Evolutionary conservation across 768 basidiomycete genomes (phyloP).

Genomic region (Clitopilus hobsonii): DNA sequence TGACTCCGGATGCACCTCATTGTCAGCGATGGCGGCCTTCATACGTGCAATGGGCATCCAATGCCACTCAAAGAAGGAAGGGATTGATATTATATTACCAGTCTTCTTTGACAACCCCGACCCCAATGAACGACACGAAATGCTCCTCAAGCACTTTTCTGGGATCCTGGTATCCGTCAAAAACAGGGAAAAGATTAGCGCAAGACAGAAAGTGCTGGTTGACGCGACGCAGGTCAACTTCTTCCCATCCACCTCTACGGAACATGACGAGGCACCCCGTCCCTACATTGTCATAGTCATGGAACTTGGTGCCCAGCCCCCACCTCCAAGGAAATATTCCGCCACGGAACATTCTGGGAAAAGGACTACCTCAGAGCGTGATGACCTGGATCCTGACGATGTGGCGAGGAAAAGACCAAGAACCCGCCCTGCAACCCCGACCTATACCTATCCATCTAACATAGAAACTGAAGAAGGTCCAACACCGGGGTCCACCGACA

Average conservation of each 20-base stretch:
- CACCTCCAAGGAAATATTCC: background rate
- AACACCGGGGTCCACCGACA: background rate
- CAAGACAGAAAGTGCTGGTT: background rate
- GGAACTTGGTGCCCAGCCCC: background rate
- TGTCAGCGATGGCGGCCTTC: constrained; percentile 15
- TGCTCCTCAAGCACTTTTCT: background rate
- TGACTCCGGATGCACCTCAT: constrained; percentile 13
- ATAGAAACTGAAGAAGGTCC: background rate
- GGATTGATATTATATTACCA: constrained; percentile 21
- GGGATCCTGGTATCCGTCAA: background rate
- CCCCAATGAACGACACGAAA: background rate
- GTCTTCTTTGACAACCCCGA: constrained; percentile 12
- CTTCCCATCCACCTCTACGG: background rate
- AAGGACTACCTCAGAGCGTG: background rate
- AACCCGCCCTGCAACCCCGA: background rate
- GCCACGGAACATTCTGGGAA: too few relatives aligned
- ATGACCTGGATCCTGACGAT: too few relatives aligned
- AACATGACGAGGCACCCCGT: background rate
- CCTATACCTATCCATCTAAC: background rate
- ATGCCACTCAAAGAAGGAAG: constrained; percentile 6
- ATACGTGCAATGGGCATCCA: constrained; percentile 20
- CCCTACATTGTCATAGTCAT: constrained; percentile 6
- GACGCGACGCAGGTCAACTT: background rate
- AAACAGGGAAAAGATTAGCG: background rate
- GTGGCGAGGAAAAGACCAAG: background rate